Base-by-base conservation (phyloP, 169 alveolate species). In the Plasmodium knowlesi region DNA sequence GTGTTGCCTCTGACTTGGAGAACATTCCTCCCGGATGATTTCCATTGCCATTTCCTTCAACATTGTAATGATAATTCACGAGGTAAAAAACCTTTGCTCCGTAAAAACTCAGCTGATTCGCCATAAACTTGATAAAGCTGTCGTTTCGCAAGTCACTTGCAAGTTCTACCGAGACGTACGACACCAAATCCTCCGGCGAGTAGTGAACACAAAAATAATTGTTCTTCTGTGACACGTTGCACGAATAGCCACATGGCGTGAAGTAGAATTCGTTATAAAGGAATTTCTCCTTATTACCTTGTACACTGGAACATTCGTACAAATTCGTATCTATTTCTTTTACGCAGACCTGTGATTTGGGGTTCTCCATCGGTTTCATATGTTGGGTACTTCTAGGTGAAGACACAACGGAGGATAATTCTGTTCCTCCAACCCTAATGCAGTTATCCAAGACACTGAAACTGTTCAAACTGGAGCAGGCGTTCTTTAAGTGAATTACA, bases 141-240 rank as follows among this genome's bases (percentile, higher is more conserved):
- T 43, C 92, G 39, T 14, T 37, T 5, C 22, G 43, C n/a, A 90
- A 0, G 25, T 41, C 46, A 70, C 57, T 37, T 4, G 92, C 28
- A n/a, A 90, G 41, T 72, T 90, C 95, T 28, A 90, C 9, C n/a
- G 95, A 90, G n/a, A 76, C 89, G 39, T 90, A 90, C 1, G 95
- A 90, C 25, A 90, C 92, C 12, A 30, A 41, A 32, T 90, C 92
- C 70, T 90, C 95, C 3, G 95, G 95, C 0, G 95, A 81, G 39
- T 90, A 90, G 74, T 90, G 95, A 1, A 82, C 92, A 70, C 95
- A 90, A 30, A 81, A 90, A n/a, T 82, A 90, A 73, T 90, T 90
- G 41, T 67, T 90, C 41, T 81, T 82, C 22, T 90, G 16, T 4
- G 79, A 41, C 1, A 71, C 92, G 39, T 90, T 90, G 61, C 95